phyloP scores from a whole-genome alignment of 2,329 filamentous ascomycete species.

The Paraconiothyrium sp. region DNA sequence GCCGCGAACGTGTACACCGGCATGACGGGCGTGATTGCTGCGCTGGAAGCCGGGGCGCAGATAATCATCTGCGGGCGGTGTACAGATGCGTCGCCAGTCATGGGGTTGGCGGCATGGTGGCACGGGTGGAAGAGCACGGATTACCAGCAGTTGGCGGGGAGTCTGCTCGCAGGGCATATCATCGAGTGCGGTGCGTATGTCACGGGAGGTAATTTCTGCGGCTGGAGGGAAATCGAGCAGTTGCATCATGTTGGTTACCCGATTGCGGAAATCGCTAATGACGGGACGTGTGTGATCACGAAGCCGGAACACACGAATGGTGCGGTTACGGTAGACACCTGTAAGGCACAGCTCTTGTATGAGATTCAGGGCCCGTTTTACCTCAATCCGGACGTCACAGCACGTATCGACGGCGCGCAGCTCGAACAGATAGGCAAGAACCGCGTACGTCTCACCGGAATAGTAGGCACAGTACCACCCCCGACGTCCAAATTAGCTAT shows the following conservation, averaged over 20 bases:
- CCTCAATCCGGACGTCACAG: slow-evolving; percentile 28
- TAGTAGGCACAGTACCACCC: slow-evolving; percentile 55
- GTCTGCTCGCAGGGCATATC: slow-evolving; percentile 52
- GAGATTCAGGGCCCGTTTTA: slow-evolving; percentile 31
- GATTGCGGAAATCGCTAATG: slow-evolving; percentile 24
- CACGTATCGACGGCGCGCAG: slow-evolving; percentile 20
- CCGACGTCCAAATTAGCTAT: slow-evolving; percentile 57
- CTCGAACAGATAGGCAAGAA: slow-evolving; percentile 20
- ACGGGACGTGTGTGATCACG: slow-evolving; percentile 26
- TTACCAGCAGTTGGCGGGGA: slow-evolving; percentile 45
- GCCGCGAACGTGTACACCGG: slow-evolving; percentile 63
- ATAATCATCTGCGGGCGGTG: slow-evolving; percentile 56
- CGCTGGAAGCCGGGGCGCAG: slow-evolving; percentile 48
- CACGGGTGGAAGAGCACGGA: slow-evolving; percentile 23
- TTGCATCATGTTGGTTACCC: slow-evolving; percentile 37
- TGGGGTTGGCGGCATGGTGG: slow-evolving; percentile 47
- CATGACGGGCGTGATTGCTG: slow-evolving; percentile 51
- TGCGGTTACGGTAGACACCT: slow-evolving; percentile 57
- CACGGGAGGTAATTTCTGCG: slow-evolving; percentile 43
- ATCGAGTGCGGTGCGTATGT: slow-evolving; percentile 53
- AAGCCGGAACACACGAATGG: slow-evolving; percentile 44
- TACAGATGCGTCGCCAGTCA: slow-evolving; percentile 53
- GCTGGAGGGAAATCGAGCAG: slow-evolving; percentile 44
- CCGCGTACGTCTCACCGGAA: slow-evolving; percentile 48
- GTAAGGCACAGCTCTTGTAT: slow-evolving; percentile 61